Conservation (phyloP, 352 stramenopile genomes). For the Phytophthora sansomeana region DNA sequence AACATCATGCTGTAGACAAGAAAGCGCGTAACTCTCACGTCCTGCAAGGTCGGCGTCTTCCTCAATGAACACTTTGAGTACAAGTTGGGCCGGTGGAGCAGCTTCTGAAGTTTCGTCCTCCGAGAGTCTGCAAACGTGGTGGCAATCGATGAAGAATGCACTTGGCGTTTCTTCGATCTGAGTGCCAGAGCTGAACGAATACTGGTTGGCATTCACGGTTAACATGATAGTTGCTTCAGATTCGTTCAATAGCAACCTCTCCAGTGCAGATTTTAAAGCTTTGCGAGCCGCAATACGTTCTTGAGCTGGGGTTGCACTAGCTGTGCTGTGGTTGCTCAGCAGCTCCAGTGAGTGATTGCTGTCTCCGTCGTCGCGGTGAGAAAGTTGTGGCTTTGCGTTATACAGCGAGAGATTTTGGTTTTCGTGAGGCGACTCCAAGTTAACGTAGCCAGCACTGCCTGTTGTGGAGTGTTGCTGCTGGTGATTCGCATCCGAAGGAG, state of each 20-base stretch:
- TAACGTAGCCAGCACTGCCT: neutral
- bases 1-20: slow-evolving; percentile 44
- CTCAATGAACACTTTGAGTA: slow-evolving; percentile 70
- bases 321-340: slow-evolving; percentile 21
- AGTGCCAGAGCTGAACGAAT: slow-evolving; percentile 29
- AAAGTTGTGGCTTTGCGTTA: slow-evolving; percentile 13
- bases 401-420: neutral
- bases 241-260: slow-evolving; percentile 26
- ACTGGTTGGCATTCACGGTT: slow-evolving; percentile 46
- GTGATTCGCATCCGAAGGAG: slow-evolving; percentile 11
- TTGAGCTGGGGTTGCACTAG: slow-evolving; percentile 23
- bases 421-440: slow-evolving; percentile 22
- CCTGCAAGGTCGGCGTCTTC: slow-evolving; percentile 58
- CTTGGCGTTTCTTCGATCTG: slow-evolving; percentile 52
- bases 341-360: slow-evolving; percentile 35
- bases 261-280: slow-evolving; percentile 24
- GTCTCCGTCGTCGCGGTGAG: slow-evolving; percentile 10
- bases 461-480: slow-evolving; percentile 3
- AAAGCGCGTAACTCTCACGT: slow-evolving; percentile 63
- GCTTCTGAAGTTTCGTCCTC: neutral
- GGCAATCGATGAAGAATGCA: slow-evolving; percentile 53
- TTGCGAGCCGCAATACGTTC: slow-evolving; percentile 25
- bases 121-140: neutral
- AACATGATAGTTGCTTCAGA: slow-evolving; percentile 14
- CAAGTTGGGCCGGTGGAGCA: slow-evolving; percentile 16